These are phyloP conservation scores for Annulohypoxylon stygium DNA, from an alignment of 495 filamentous ascomycete genomes.

Conservation along the genomic window DNA sequence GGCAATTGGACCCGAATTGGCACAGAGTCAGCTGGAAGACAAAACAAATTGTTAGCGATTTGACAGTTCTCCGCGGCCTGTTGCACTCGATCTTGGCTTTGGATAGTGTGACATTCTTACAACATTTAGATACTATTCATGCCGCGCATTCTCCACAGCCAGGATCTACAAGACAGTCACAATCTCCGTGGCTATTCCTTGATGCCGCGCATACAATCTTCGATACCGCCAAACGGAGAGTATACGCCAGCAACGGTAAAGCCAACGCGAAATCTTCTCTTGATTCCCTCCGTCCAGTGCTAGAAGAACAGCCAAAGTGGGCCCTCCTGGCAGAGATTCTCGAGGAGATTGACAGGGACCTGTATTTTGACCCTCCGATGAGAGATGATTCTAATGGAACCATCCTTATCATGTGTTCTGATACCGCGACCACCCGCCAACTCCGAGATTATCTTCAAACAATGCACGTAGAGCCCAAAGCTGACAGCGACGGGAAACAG, in stretches of 20 bases:
- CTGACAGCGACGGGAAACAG: conserved; percentile 54
- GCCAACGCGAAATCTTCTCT: conserved; percentile 58
- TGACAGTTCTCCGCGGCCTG: conserved; percentile 87
- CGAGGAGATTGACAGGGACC: conserved; percentile 92
- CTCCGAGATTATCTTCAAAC: conserved; percentile 90
- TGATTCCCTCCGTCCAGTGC: conserved; percentile 83
- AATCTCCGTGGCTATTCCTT: conserved; percentile 96
- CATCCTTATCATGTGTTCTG: conserved; percentile 94
- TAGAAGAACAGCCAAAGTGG: conserved; percentile 98
- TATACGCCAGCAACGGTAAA: conserved; percentile 73
- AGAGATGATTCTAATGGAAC: conserved; percentile 91
- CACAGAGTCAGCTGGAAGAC: conserved; percentile 96
- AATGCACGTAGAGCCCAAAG: conserved; percentile 81
- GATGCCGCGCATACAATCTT: conserved; percentile 97
- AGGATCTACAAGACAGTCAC: conserved; percentile 86
- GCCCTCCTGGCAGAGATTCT: conserved; percentile 84
- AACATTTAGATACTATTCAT: conserved; percentile 93
- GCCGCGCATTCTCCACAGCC: conserved; percentile 90
- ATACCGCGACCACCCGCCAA: conserved; percentile 88
- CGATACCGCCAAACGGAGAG: conserved; percentile 86
- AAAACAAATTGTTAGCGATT: conserved; percentile 89
- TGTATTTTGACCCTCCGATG: conserved; percentile 80
- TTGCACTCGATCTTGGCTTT: conserved; percentile 87
- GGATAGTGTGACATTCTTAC: conserved; percentile 91
- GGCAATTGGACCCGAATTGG: conserved; percentile 97